Evolutionary conservation across 345 rosid species (phyloP).

Genomic region (Euphorbia peplus): DNA sequence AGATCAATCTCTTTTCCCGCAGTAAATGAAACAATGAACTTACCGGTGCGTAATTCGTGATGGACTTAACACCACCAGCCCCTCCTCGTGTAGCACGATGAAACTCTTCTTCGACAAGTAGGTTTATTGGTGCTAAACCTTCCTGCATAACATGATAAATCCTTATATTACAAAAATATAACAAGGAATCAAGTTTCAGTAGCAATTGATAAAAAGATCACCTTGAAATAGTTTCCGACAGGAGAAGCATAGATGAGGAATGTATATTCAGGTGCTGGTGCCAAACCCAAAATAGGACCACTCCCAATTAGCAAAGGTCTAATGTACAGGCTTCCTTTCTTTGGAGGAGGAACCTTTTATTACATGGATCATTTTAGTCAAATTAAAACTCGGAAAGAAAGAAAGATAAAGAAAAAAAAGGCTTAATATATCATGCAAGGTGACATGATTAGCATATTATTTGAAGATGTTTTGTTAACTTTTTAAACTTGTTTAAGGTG

Average conservation of each 20-base stretch:
- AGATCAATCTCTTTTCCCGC: background rate
- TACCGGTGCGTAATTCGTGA: constrained; percentile 51
- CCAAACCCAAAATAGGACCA: constrained; percentile 48
- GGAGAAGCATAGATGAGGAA: constrained; percentile 64
- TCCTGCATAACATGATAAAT: constrained; percentile 16
- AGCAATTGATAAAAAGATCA: constrained; percentile 12
- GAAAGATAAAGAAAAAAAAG: too few species aligned
- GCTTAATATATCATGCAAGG: too few species aligned
- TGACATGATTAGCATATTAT: too few species aligned
- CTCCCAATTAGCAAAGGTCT: constrained; percentile 55
- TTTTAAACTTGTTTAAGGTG: too few species aligned
- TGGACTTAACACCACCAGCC: constrained; percentile 38
- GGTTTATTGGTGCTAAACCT: constrained; percentile 28
- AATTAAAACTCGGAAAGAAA: background rate
- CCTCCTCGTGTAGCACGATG: constrained; percentile 36
- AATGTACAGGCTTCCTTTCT: constrained; percentile 49
- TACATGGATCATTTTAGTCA: background rate
- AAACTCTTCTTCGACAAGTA: constrained; percentile 32
- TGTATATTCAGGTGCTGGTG: constrained; percentile 52
- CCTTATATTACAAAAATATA: background rate
- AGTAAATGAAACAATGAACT: constrained; percentile 15
- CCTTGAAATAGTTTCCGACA: constrained; percentile 86
- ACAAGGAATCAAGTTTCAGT: background rate
- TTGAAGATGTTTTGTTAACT: too few species aligned
- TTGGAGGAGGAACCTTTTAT: constrained; percentile 46